Conservation (phyloP, 257 asterid species). For the Coffea eugenioides region DNA sequence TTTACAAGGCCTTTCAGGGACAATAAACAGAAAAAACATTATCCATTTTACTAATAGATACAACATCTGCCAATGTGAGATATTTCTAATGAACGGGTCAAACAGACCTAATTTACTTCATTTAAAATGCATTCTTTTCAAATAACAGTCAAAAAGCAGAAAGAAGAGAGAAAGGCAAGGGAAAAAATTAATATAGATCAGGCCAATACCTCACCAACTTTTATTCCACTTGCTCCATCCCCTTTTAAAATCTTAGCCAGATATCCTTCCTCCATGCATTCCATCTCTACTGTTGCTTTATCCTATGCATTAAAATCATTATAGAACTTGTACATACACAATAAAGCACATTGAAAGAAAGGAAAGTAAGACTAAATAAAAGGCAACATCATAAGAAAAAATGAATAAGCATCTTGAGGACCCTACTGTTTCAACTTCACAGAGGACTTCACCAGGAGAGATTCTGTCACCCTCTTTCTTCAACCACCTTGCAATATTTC, state of each 20-base stretch:
- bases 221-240: constrained; percentile 90
- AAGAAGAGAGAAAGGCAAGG: background rate
- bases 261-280: constrained; percentile 99
- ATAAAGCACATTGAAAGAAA: background rate
- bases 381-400: constrained; percentile 10
- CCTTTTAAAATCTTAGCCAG: constrained; percentile 83
- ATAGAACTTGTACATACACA: background rate
- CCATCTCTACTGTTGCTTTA: constrained; percentile 99
- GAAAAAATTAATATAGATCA: background rate
- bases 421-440: constrained; percentile 98
- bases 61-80: background rate
- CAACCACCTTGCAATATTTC: constrained; percentile 95
- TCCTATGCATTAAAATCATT: constrained; percentile 44
- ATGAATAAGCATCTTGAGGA: constrained; percentile 21
- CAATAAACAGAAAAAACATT: background rate
- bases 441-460: constrained; percentile 95
- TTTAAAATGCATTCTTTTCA: background rate
- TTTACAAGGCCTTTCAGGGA: background rate
- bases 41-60: background rate
- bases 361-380: background rate
- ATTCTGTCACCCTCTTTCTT: constrained; percentile 98
- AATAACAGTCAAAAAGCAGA: background rate
- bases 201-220: constrained; percentile 95
- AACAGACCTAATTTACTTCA: background rate
- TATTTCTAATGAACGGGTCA: background rate